A percentile compares a stretch with the other conserved stretches of the same genome.
These are phyloP conservation scores for Claviceps quebecensis DNA, from an alignment of 2,329 filamentous ascomycete genomes.

Conservation along the genomic window DNA sequence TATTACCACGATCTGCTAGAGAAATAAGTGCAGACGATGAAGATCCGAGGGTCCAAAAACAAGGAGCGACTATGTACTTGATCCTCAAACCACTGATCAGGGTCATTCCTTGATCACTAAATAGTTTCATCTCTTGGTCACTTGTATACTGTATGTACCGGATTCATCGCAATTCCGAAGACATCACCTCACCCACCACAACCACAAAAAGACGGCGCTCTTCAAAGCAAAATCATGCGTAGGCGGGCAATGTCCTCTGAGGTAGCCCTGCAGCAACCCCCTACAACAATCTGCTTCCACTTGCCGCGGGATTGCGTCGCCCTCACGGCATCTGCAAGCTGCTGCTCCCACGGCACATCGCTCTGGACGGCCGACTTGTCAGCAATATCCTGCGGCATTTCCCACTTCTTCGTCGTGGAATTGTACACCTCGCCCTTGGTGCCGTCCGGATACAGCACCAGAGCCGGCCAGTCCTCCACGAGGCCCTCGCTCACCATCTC, in stretches of 20 bases:
- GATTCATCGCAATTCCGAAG: too few relatives aligned
- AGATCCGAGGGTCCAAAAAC: too few relatives aligned
- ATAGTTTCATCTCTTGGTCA: too few relatives aligned
- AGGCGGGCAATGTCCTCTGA: conserved; percentile 21
- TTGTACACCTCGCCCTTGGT: conserved; percentile 56
- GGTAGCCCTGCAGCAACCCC: conserved; percentile 39
- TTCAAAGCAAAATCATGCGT: conserved; percentile 6
- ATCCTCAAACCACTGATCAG: too few relatives aligned
- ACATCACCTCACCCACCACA: too few relatives aligned
- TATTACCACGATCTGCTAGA: too few relatives aligned
- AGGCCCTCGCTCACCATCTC: conserved; percentile 21
- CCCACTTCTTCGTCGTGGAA: conserved; percentile 47
- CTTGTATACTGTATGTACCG: too few relatives aligned
- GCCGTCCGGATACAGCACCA: conserved; percentile 56
- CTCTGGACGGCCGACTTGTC: conserved; percentile 48
- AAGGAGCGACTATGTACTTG: too few relatives aligned
- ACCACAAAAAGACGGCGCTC: conserved; percentile 14
- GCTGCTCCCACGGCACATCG: conserved; percentile 37
- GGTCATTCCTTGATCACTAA: too few relatives aligned
- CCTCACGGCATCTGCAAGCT: conserved; percentile 27
- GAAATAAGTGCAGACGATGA: too few relatives aligned
- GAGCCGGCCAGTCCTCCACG: conserved; percentile 29
- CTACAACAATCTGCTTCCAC: conserved; percentile 34
- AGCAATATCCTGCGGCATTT: conserved; percentile 26
- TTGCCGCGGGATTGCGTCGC: conserved; percentile 20